Evolutionary conservation across 1,284 basidiomycete genomes (phyloP).

Genomic region (Pholiota adiposa): DNA sequence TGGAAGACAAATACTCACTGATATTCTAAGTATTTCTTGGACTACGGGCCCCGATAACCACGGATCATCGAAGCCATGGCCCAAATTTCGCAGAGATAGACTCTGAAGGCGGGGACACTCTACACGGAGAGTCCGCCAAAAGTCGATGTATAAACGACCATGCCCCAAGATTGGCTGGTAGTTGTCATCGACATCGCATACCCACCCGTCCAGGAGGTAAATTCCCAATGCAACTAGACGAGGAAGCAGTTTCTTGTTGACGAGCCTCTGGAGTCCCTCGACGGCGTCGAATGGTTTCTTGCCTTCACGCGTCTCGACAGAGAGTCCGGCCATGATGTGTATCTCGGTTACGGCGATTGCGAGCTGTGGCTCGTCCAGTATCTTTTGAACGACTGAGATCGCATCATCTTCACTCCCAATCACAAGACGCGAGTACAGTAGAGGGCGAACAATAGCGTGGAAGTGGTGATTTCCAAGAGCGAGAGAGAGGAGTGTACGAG

Average conservation of each 20-base stretch:
- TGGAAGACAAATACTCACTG: background rate
- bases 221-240: background rate
- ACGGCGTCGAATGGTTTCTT: slow-evolving; percentile 2
- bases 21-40: background rate
- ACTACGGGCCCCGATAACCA: background rate
- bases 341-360: slow-evolving; percentile 5
- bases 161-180: background rate
- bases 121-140: background rate
- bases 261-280: background rate
- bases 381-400: background rate
- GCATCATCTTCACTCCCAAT: too few relatives aligned
- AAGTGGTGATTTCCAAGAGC: too few relatives aligned
- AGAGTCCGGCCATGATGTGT: background rate
- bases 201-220: background rate
- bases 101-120: background rate
- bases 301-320: background rate
- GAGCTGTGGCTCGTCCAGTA: slow-evolving; percentile 7
- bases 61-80: background rate
- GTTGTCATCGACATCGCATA: background rate
- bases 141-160: background rate
- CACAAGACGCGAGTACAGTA: too few relatives aligned
- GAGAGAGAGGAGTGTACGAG: background rate
- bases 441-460: too few relatives aligned
- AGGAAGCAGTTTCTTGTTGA: background rate
- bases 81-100: background rate